Evolutionary conservation across 176 grass and related monocot genomes (phyloP).

Genomic region (Carex kokanica): DNA sequence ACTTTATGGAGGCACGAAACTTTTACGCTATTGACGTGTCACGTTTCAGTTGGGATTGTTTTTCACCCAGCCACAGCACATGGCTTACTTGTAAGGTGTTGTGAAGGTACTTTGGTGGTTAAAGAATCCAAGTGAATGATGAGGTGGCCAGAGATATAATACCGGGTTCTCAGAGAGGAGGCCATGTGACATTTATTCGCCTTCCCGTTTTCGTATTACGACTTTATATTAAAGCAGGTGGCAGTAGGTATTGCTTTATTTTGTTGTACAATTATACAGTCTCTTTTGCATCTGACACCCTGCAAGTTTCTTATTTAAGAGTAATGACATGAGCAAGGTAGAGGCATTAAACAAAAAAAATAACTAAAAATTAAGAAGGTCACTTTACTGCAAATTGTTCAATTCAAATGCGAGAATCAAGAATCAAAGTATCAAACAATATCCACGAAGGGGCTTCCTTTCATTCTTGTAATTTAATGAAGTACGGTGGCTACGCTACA

Average conservation of each 20-base stretch:
- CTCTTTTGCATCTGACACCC: constrained; percentile 15
- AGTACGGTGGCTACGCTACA: background rate
- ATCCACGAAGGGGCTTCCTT: background rate
- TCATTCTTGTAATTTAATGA: constrained; percentile 4
- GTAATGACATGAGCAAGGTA: background rate
- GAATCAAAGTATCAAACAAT: background rate
- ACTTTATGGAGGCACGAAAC: background rate
- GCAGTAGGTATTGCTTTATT: constrained; percentile 22
- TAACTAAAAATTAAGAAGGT: background rate
- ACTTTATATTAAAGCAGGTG: constrained; percentile 30
- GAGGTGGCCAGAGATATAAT: constrained; percentile 5
- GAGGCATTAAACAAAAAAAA: background rate
- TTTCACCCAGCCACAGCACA: background rate
- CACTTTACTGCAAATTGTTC: background rate
- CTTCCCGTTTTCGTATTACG: constrained; percentile 33
- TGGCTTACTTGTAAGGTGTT: background rate
- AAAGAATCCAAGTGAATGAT: constrained; percentile 13
- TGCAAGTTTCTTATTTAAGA: background rate
- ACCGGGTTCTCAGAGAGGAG: background rate
- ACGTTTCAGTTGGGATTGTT: background rate
- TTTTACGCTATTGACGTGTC: background rate
- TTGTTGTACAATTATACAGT: constrained; percentile 18
- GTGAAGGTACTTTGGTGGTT: background rate
- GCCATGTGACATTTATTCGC: constrained; percentile 34
- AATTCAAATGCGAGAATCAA: background rate